Evolutionary conservation across 768 basidiomycete genomes (phyloP), one percentile per base, ranked within the genome.

Genomic region (Leccinum truebloodii): DNA sequence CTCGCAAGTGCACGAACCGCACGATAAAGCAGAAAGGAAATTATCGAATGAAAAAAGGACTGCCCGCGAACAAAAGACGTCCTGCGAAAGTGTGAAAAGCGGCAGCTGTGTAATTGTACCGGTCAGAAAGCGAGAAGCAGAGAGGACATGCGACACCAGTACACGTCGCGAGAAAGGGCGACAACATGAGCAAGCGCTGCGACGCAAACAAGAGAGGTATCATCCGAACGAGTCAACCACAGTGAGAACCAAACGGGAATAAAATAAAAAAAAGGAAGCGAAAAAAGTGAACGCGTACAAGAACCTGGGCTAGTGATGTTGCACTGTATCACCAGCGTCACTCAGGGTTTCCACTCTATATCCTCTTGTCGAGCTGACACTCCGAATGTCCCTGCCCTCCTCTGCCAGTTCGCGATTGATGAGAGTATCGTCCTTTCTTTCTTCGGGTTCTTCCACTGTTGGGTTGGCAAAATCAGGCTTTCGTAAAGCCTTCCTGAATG

Each of bases 381-480:
- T 93, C 70, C 90, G 79, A 49, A 95, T 89, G 71, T 93, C 92
- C 67, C 89, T 80, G n/a, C 93, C 93, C 72, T 95, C 93, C 75
- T 94, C 92, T 24, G 91, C 90, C 58, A 95, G 75, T 75, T 94
- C 92, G 61, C 87, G 81, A 68, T 81, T 86, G 53, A 94, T 75
- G 60, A 76, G 63, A 37, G 67, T 53, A 46, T 81, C 79, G 48
- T 76, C 75, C 59, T 73, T 75, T 28, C 71, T 68, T 30, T 84
- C 87, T 41, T 74, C 73, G 30, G 63, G 67, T 70, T 92, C 92
- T 67, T 90, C 89, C 14, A 86, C 81, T 3, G 86, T 82, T 57
- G 80, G 71, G 20, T 75, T 83, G n/a, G 87, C 82, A 73, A 95
- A 95, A 70, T 93, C 92, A 10, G 94, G 94, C 72, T 94, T 94